Conservation (phyloP, 1,284 basidiomycete genomes). For the Ganoderma sinense region DNA sequence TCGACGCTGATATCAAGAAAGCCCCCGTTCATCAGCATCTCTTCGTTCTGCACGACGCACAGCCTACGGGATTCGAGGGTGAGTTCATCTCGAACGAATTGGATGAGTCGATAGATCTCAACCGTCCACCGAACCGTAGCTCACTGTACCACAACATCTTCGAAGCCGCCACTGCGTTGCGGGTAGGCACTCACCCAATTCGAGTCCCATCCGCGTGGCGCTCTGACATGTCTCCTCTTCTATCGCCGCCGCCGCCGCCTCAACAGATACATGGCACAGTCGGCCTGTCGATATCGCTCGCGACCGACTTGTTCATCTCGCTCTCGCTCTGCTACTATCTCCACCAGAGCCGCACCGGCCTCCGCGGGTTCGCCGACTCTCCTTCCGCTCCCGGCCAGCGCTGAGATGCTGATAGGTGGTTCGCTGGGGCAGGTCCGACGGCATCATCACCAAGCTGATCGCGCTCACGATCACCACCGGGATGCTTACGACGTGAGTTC, state of each 20-base stretch:
- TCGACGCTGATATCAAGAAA: not conserved
- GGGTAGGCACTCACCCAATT: not conserved
- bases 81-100: not conserved
- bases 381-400: not conserved
- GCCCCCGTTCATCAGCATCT: not conserved
- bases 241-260: not conserved
- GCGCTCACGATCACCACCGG: conserved; percentile 12
- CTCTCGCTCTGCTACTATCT: not conserved
- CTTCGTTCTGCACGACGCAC: not conserved
- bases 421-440: conserved; percentile 4
- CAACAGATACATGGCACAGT: not conserved
- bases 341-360: not conserved
- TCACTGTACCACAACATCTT: not conserved
- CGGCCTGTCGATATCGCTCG: not conserved
- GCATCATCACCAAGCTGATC: conserved; percentile 19
- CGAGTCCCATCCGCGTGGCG: too few relatives aligned
- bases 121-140: not conserved
- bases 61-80: not conserved
- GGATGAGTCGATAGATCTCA: not conserved
- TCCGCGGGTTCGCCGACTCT: not conserved
- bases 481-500: conserved; percentile 12
- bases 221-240: not conserved
- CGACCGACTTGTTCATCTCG: not conserved
- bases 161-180: not conserved
- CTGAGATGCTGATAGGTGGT: not conserved